A percentile compares a stretch with the other conserved stretches of the same genome.
phyloP scores from a whole-genome alignment of 768 basidiomycete genomes.

The Exsudoporus frostii region DNA sequence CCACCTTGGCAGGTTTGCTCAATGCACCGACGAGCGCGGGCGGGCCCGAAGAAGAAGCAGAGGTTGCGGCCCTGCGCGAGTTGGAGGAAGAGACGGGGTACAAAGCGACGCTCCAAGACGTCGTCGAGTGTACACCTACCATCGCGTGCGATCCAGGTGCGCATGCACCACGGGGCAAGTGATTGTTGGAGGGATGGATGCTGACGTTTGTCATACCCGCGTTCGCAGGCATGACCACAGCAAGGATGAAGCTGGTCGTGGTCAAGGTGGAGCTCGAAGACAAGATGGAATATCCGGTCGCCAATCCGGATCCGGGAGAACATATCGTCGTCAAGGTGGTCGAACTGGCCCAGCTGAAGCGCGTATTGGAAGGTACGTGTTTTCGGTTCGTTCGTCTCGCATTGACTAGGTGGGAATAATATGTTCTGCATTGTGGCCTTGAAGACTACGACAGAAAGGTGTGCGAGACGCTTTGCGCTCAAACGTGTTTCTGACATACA shows the following conservation, averaged over 20 bases:
- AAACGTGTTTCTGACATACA: background rate
- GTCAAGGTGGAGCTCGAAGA: conserved; percentile 67
- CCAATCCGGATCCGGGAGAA: conserved; percentile 84
- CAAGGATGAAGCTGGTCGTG: conserved; percentile 86
- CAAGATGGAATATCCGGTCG: conserved; percentile 62
- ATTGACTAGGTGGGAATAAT: background rate
- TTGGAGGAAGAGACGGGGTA: conserved; percentile 93
- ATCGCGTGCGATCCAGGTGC: conserved; percentile 71
- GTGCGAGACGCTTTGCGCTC: background rate
- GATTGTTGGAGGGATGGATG: background rate
- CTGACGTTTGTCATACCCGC: background rate
- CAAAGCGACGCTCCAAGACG: conserved; percentile 48
- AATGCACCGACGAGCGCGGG: conserved; percentile 51
- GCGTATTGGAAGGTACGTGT: conserved; percentile 63
- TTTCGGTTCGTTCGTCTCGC: background rate
- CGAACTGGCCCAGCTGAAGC: conserved; percentile 59
- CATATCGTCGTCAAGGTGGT: conserved; percentile 74
- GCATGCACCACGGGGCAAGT: background rate
- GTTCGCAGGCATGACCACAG: conserved; percentile 80
- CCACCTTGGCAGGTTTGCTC: conserved; percentile 60
- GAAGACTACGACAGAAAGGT: conserved; percentile 63
- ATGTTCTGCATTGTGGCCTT: background rate
- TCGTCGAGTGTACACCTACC: conserved; percentile 61
- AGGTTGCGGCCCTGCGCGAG: conserved; percentile 80
- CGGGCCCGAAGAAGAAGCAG: conserved; percentile 57